Percentiles rank a stretch among this genome's conserved stretches.
phyloP scores from a whole-genome alignment of 257 asterid genomes.

The Plantago elongata region DNA sequence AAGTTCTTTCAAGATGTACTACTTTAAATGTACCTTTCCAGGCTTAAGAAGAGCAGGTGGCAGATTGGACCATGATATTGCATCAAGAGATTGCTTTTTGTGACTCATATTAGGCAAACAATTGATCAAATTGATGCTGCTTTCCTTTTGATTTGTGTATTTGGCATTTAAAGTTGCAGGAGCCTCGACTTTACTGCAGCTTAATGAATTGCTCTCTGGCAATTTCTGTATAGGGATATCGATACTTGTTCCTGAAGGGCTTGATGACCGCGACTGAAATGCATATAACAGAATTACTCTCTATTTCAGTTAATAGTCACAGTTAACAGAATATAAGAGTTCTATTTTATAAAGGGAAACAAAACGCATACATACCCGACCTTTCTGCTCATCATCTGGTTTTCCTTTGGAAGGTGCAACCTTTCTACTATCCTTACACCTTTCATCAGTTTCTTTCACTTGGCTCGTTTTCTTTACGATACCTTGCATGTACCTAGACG shows the following conservation, averaged over 20 bases:
- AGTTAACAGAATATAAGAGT: not conserved
- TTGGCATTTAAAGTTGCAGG: slow-evolving; percentile 18
- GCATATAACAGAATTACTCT: slow-evolving; percentile 2
- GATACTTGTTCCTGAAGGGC: slow-evolving; percentile 35
- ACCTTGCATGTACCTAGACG: slow-evolving; percentile 81
- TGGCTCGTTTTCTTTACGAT: slow-evolving; percentile 35
- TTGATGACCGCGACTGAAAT: slow-evolving; percentile 43
- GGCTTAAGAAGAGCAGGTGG: slow-evolving; percentile 64
- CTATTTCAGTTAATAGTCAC: not conserved
- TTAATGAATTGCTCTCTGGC: slow-evolving; percentile 26
- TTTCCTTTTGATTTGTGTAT: slow-evolving; percentile 46
- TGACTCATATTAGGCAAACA: slow-evolving; percentile 18
- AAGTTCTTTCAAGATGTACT: too few relatives aligned
- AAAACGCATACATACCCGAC: slow-evolving; percentile 46
- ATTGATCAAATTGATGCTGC: slow-evolving; percentile 23
- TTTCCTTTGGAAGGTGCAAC: slow-evolving; percentile 31
- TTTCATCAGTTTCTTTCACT: slow-evolving; percentile 33
- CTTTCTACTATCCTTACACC: slow-evolving; percentile 36
- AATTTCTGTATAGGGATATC: slow-evolving; percentile 29
- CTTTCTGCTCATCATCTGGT: slow-evolving; percentile 49
- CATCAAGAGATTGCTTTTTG: slow-evolving; percentile 42
- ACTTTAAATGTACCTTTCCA: slow-evolving; percentile 45
- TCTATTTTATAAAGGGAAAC: too few relatives aligned
- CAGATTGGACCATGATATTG: slow-evolving; percentile 59
- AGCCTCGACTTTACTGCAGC: slow-evolving; percentile 22